Base-by-base conservation (phyloP, 768 basidiomycete species). In the Phylloporus rhodoxanthus region DNA sequence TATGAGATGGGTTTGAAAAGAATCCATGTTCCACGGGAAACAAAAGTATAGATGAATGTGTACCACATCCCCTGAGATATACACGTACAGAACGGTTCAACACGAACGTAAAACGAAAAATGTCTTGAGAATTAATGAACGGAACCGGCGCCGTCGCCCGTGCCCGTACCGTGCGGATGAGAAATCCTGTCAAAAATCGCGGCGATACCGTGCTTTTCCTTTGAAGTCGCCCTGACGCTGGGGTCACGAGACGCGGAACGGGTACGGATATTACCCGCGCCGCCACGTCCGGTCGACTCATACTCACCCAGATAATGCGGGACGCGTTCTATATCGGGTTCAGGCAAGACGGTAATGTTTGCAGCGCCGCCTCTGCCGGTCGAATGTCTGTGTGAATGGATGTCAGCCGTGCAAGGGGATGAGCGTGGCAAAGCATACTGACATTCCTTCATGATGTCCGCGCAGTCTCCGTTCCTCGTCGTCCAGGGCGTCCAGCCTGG, bases 321-420 rank as follows among this genome's bases (percentile, higher is more conserved):
- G 46, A 60, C 45, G 17, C 43, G 62, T 32, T 79, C 77, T 34
- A 74, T 55, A 0, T 62, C 59, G 1, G 78, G 77, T 5, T 66
- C 65, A 23, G 64, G 68, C 0, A 51, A 19, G 23, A 43, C n/a
- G 0, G 75, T 77, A 19, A 85, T 58, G 54, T 87, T 87, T 3
- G 80, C 85, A 6, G 64, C 53, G n/a, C 85, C 85, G 30, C 85
- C 85, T 43, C 85, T 79, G 39, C 84, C 84, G 1, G 77, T 80
- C 4, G 83, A 85, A 61, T 85, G 82, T 13, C 81, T 82, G 47
- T 15, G 44, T 23, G 1, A n/a, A n/a, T 15, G 13, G 29, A 25
- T 17, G 37, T 52, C 42, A 55, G 48, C 19, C 11, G 33, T 0
- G 47, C 17, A 13, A 15, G 32, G 19, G n/a, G 3, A 10, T 8